A percentile compares a stretch with the other conserved stretches of the same genome.
phyloP scores from a whole-genome alignment of 306 rosid genomes.

The Rosa multiflora region DNA sequence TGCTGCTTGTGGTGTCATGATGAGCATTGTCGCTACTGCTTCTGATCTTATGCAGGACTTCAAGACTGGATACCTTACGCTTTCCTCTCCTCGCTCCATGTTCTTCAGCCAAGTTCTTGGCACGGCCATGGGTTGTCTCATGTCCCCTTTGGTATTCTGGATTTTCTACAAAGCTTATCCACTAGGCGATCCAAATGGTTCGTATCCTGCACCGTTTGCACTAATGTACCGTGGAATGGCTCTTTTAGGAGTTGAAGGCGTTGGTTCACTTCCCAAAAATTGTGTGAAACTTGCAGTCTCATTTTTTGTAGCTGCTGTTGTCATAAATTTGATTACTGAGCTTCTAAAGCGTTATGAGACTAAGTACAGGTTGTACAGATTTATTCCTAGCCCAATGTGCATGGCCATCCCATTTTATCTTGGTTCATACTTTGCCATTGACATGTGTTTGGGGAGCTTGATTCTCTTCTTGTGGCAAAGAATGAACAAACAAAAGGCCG shows the following conservation, averaged over 20 bases:
- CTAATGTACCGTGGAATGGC: slow-evolving; percentile 63
- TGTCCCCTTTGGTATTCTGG: slow-evolving; percentile 60
- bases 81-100: slow-evolving; percentile 68
- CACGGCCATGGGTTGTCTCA: slow-evolving; percentile 55
- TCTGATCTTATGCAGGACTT: slow-evolving; percentile 82
- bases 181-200: slow-evolving; percentile 53
- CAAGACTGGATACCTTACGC: slow-evolving; percentile 70
- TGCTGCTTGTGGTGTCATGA: slow-evolving; percentile 79
- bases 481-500: slow-evolving; percentile 38
- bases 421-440: slow-evolving; percentile 64
- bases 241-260: slow-evolving; percentile 73
- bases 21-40: slow-evolving; percentile 80
- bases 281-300: slow-evolving; percentile 47
- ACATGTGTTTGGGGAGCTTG: slow-evolving; percentile 78
- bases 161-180: slow-evolving; percentile 63
- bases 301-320: slow-evolving; percentile 35
- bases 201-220: slow-evolving; percentile 74
- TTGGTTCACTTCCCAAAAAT: slow-evolving; percentile 56
- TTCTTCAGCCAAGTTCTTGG: slow-evolving; percentile 68
- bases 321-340: slow-evolving; percentile 37
- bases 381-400: slow-evolving; percentile 61
- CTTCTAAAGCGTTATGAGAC: slow-evolving; percentile 41
- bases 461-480: slow-evolving; percentile 50
- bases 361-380: slow-evolving; percentile 33
- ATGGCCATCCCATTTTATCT: slow-evolving; percentile 77